These are phyloP conservation scores for Marasmius sp. DNA, from an alignment of 1,284 basidiomycete genomes.

Conservation along the genomic window DNA sequence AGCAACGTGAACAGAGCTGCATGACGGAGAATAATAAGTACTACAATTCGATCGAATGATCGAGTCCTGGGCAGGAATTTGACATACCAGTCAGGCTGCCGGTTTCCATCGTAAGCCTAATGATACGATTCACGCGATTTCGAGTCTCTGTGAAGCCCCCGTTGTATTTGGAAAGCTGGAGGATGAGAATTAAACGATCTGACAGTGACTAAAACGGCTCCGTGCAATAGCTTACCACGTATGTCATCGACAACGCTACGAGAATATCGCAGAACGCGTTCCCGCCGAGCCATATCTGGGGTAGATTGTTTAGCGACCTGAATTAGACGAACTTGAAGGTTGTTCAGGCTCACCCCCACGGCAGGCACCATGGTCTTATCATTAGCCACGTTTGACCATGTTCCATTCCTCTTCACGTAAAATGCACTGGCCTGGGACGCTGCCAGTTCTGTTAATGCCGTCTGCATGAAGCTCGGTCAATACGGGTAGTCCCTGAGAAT, in stretches of 20 bases:
- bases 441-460: not conserved
- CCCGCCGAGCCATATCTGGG: not conserved
- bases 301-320: not conserved
- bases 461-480: not conserved
- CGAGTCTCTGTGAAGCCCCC: not conserved
- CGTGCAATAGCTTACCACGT: not conserved
- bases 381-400: not conserved
- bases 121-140: not conserved
- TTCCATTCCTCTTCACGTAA: not conserved
- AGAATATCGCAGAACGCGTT: not conserved
- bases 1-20: not conserved
- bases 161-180: not conserved
- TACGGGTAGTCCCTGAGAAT: not conserved
- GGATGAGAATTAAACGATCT: not conserved
- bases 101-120: not conserved
- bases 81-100: not conserved
- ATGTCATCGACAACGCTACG: not conserved
- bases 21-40: not conserved
- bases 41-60: too few relatives aligned
- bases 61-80: not conserved
- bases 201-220: not conserved
- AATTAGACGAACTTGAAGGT: not conserved
- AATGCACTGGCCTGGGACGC: not conserved
- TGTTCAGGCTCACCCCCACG: too few relatives aligned
- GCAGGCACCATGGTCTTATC: too few relatives aligned